Evolutionary conservation across 257 asterid genomes (phyloP).

Genomic region (Solanum virginianum): DNA sequence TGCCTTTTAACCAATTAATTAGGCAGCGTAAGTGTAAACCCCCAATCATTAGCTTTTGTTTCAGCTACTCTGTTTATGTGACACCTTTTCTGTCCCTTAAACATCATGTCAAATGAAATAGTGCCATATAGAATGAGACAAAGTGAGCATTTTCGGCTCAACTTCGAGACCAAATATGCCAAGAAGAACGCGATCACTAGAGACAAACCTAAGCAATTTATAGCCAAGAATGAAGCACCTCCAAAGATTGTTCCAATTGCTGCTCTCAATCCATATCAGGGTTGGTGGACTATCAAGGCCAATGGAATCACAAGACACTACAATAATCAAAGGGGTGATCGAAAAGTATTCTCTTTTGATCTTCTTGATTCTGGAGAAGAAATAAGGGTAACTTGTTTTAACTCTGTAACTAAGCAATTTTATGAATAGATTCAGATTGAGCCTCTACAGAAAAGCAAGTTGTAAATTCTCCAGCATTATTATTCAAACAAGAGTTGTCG

Average conservation of each 20-base stretch:
- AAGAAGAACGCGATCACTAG: too few relatives aligned
- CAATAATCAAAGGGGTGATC: slow-evolving; percentile 67
- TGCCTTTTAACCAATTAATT: slow-evolving; percentile 8
- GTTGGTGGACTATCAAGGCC: slow-evolving; percentile 89
- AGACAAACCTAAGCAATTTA: too few relatives aligned
- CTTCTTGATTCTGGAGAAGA: slow-evolving; percentile 93
- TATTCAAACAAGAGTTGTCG: too few relatives aligned
- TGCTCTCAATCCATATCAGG: slow-evolving; percentile 73
- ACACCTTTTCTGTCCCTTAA: too few relatives aligned
- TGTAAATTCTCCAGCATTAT: too few relatives aligned
- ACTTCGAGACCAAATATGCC: too few relatives aligned
- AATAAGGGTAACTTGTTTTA: slow-evolving; percentile 87
- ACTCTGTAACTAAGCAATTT: slow-evolving; percentile 72
- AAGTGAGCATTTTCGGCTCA: too few relatives aligned
- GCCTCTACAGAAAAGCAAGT: not conserved
- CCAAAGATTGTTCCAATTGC: slow-evolving; percentile 29
- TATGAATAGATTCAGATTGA: slow-evolving; percentile 41
- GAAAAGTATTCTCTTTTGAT: slow-evolving; percentile 88
- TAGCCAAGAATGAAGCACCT: too few relatives aligned
- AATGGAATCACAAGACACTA: slow-evolving; percentile 71
- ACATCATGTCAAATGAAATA: too few relatives aligned
- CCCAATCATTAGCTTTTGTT: slow-evolving; percentile 8
- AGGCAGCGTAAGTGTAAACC: slow-evolving; percentile 6
- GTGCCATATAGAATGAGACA: too few relatives aligned
- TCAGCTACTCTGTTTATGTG: too few relatives aligned